Evolutionary conservation across 495 filamentous ascomycete genomes (phyloP), one percentile per base, ranked within the genome.

Genomic region (Podospora pseudocomata): DNA sequence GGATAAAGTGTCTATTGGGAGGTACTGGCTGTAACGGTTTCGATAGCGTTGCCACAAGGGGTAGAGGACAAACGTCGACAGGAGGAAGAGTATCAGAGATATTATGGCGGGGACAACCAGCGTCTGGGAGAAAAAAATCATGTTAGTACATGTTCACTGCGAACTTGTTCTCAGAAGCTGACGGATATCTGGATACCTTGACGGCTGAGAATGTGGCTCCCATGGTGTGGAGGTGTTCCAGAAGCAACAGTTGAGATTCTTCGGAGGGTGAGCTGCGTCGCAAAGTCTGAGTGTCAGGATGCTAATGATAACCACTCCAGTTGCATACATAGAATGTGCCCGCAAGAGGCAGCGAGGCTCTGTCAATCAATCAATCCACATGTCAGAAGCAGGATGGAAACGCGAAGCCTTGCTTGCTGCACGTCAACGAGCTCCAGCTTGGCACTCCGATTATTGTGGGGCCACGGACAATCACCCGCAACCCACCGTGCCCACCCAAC

Each of bases 31-130:
- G 74, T 94, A 94, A 65, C 91, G 89, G 69, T 84, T 83, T 67
- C 88, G 90, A 77, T 94, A 91, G 61, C 86, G 86, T 32, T 86
- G 89, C 85, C 92, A 90, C 71, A 92, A 79, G 3, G 93, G 93
- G 54, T 94, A 73, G 76, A 94, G 71, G 64, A 91, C 74, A 76
- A 90, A 92, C 64, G 87, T 88, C 60, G 89, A 76, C 59, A 90
- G 68, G 74, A 94, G 78, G 79, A 92, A 97, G 73, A 96, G 81
- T 60, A 86, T 75, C 63, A 93, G 83, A 54, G 92, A 91, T 76
- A 95, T 90, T 68, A 90, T 67, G 65, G 91, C 91, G 3, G 93
- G 93, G 62, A 94, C 81, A 70, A 94, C 77, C 60, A 97, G 78
- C 3, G 90, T 92, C 92, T 97, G 23, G 23, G 23, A 68, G 0